Conservation (phyloP, 73 alveolate genomes). For the Uronychia binucleata region DNA sequence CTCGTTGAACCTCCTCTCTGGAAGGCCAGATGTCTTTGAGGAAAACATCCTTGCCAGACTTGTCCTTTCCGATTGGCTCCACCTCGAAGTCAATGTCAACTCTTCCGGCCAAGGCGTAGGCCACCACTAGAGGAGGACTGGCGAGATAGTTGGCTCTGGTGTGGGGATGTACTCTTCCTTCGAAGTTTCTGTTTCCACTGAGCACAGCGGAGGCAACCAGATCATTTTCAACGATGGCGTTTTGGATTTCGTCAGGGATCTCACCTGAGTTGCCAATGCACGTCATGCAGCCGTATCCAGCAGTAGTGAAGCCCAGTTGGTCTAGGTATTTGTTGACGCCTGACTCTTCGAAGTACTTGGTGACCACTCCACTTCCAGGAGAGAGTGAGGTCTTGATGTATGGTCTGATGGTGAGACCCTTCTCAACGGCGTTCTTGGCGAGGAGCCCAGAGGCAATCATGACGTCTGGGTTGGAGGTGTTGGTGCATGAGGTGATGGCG, state of each 20-base stretch:
- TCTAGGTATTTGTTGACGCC: constrained; percentile 75
- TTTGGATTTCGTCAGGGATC: constrained; percentile 64
- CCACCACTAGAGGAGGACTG: constrained; percentile 92
- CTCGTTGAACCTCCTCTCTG: constrained; percentile 65
- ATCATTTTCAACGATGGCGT: constrained; percentile 77
- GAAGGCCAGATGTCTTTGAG: constrained; percentile 77
- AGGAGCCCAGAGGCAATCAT: constrained; percentile 93
- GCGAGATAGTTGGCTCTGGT: constrained; percentile 93
- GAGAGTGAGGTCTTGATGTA: constrained; percentile 89
- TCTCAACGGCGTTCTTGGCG: constrained; percentile 91
- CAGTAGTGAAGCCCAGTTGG: constrained; percentile 83
- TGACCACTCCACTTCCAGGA: constrained; percentile 92
- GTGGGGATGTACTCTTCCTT: constrained; percentile 87
- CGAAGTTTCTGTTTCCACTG: constrained; percentile 93
- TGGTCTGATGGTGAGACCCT: constrained; percentile 75
- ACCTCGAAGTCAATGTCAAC: constrained; percentile 73
- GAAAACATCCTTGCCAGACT: constrained; percentile 56
- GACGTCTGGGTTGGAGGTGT: constrained; percentile 91
- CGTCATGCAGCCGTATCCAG: constrained; percentile 95
- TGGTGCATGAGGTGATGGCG: constrained; percentile 94
- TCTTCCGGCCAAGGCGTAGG: constrained; percentile 82
- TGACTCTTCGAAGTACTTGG: constrained; percentile 71
- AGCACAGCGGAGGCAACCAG: constrained; percentile 87
- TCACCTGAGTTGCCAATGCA: constrained; percentile 95
- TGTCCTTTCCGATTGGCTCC: constrained; percentile 61